Evolutionary conservation across 2,329 filamentous ascomycete species (phyloP).

Genomic region (Ceratocystis diversiconidia): DNA sequence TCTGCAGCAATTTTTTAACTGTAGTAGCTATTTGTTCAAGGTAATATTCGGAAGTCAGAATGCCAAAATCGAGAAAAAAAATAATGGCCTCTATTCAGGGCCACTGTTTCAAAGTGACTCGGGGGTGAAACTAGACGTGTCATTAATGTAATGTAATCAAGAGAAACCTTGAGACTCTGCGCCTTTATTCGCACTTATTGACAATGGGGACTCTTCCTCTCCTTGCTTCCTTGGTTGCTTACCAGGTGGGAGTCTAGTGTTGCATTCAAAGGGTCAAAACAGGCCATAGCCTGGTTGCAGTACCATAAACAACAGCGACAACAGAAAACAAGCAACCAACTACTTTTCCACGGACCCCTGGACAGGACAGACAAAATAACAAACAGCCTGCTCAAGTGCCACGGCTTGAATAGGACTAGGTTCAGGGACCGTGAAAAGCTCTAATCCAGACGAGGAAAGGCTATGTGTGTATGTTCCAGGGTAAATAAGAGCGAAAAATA

Average conservation of each 20-base stretch:
- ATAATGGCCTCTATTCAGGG: not conserved
- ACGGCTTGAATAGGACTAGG: conserved; percentile 6
- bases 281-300: not conserved
- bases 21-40: not conserved
- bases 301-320: not conserved
- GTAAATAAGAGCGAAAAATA: not conserved
- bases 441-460: not conserved
- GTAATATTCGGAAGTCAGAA: not conserved
- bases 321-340: not conserved
- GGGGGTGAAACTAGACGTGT: not conserved
- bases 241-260: not conserved
- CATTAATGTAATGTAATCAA: not conserved
- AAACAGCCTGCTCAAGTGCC: not conserved
- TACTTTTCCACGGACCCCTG: not conserved
- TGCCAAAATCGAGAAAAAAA: not conserved
- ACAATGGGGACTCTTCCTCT: not conserved
- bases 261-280: conserved; percentile 5
- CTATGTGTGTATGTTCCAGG: not conserved
- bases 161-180: not conserved
- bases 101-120: conserved; percentile 1
- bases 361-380: not conserved
- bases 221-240: not conserved
- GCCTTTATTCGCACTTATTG: not conserved
- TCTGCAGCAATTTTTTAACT: too few species aligned
- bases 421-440: conserved; percentile 9